phyloP scores from a whole-genome alignment of 495 filamentous ascomycete species.

The Darksidea phi region DNA sequence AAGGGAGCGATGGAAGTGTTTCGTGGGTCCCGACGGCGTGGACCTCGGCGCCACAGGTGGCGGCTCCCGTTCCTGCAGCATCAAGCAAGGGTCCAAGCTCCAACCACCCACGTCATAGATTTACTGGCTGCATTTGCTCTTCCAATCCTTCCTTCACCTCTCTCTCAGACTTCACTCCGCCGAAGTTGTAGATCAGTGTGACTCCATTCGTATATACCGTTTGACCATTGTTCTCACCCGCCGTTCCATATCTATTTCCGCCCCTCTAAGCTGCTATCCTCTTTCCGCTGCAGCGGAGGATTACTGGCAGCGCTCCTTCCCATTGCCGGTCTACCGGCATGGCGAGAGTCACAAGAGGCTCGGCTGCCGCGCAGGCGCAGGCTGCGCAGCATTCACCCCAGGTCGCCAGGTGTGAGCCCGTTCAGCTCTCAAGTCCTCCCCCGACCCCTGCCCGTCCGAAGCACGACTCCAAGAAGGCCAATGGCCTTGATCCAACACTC shows the following conservation, averaged over 20 bases:
- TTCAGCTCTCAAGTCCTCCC: slow-evolving; percentile 43
- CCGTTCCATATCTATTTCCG: no score
- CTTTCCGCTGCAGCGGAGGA: background rate
- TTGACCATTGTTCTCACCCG: background rate
- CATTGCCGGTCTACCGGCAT: slow-evolving; percentile 4
- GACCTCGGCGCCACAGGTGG: slow-evolving; percentile 8
- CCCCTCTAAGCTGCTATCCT: background rate
- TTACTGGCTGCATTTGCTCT: background rate
- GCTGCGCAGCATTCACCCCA: background rate
- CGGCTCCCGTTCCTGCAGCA: slow-evolving; percentile 21
- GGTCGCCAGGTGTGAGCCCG: slow-evolving; percentile 5
- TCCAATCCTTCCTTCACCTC: background rate
- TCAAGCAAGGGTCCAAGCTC: slow-evolving; percentile 13
- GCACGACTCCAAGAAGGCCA: slow-evolving; percentile 12
- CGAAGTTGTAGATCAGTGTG: background rate
- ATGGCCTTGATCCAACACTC: slow-evolving; percentile 1
- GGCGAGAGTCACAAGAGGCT: slow-evolving; percentile 26
- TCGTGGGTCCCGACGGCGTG: background rate
- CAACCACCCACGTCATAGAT: slow-evolving; percentile 26
- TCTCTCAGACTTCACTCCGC: background rate
- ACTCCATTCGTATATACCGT: background rate
- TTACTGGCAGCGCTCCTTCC: background rate
- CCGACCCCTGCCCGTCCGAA: slow-evolving; percentile 29
- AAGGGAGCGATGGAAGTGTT: background rate
- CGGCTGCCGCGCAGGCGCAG: background rate